These are phyloP conservation scores for Fagopyrum esculentum DNA, from an alignment of 148 eudicot species.

Conservation along the genomic window DNA sequence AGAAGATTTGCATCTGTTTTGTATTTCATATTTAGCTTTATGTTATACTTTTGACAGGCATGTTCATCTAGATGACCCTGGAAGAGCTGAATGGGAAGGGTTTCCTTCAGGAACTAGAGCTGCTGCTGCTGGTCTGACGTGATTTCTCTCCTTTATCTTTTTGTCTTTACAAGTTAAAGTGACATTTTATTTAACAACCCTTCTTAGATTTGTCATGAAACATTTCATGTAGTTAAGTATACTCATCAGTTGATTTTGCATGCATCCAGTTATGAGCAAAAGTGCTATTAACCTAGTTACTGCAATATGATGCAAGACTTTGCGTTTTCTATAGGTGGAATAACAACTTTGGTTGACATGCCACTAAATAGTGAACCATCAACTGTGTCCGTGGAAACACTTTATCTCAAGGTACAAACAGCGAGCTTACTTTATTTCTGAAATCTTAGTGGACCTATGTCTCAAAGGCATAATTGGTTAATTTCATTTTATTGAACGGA, in stretches of 20 bases:
- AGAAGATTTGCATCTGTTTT: not conserved
- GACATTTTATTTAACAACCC: not conserved
- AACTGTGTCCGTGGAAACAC: constrained; percentile 75
- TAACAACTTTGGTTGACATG: constrained; percentile 96
- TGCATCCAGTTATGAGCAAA: no score
- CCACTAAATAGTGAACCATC: constrained; percentile 91
- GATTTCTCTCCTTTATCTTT: not conserved
- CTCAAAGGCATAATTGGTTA: not conserved
- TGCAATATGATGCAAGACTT: not conserved
- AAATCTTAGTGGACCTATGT: not conserved
- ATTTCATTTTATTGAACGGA: not conserved
- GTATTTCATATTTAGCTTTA: not conserved
- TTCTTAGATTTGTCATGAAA: not conserved
- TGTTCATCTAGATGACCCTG: constrained; percentile 95
- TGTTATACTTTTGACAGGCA: constrained; percentile 40
- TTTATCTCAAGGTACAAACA: constrained; percentile 66
- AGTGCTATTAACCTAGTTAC: not conserved
- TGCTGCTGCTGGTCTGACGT: constrained; percentile 81
- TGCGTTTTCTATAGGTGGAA: constrained; percentile 46
- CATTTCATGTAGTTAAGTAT: no score
- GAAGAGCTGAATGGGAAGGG: constrained; percentile 96
- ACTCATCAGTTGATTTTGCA: no score
- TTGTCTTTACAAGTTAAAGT: not conserved
- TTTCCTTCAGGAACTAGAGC: constrained; percentile 97
- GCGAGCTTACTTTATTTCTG: not conserved